Evolutionary conservation across 352 stramenopile species (phyloP).

Genomic region (Pythium grandisporangium): DNA sequence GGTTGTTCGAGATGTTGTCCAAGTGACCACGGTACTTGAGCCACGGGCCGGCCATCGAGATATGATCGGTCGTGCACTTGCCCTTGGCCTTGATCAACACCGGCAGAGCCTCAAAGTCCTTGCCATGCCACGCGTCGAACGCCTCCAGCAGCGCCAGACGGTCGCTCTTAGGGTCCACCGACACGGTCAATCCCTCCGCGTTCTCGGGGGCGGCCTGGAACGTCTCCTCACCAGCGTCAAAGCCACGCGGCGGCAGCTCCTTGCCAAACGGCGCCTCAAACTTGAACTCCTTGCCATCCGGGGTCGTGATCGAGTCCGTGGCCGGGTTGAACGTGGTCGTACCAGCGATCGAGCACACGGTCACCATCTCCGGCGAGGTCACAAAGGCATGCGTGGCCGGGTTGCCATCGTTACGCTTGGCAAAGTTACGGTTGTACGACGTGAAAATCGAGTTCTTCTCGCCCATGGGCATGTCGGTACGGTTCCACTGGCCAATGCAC

Average conservation of each 20-base stretch:
- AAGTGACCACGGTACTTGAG: constrained; percentile 93
- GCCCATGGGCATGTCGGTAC: constrained; percentile 77
- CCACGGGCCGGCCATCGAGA: constrained; percentile 91
- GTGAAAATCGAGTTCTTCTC: constrained; percentile 93
- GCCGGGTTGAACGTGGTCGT: constrained; percentile 87
- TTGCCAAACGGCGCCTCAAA: constrained; percentile 88
- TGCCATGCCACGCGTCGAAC: constrained; percentile 87
- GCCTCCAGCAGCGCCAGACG: constrained; percentile 83
- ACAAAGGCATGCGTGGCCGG: constrained; percentile 90
- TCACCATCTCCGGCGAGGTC: constrained; percentile 89
- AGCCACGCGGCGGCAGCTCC: constrained; percentile 85
- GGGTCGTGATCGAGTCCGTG: constrained; percentile 82
- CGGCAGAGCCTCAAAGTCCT: constrained; percentile 80
- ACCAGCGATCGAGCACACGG: constrained; percentile 83
- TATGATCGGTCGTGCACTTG: constrained; percentile 95
- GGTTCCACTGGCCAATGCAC: constrained; percentile 94
- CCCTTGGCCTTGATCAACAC: constrained; percentile 94
- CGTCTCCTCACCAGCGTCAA: constrained; percentile 88
- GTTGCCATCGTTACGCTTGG: constrained; percentile 93
- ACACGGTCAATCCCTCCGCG: constrained; percentile 54
- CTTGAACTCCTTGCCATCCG: constrained; percentile 86
- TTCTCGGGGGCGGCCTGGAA: constrained; percentile 84
- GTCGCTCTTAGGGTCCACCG: constrained; percentile 76
- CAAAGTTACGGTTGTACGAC: constrained; percentile 95
- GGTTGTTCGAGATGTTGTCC: constrained; percentile 94